These are phyloP conservation scores for Rhodotorula kratochvilovae DNA, from an alignment of 768 basidiomycete genomes.

Conservation along the genomic window DNA sequence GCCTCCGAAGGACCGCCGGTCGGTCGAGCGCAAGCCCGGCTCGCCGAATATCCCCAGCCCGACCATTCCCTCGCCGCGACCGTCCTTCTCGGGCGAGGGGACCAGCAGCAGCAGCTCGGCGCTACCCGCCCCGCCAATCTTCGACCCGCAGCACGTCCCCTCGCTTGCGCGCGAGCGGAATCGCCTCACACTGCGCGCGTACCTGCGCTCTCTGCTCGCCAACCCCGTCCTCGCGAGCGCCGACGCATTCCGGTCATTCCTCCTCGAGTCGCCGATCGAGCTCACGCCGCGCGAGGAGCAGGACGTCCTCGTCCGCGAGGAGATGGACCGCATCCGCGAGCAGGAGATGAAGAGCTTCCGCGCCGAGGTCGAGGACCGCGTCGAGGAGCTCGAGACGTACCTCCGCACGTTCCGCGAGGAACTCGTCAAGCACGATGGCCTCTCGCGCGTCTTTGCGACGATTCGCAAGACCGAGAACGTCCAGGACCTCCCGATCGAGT, in stretches of 20 bases:
- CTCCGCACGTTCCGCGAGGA: conserved; percentile 87
- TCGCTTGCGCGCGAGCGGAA: conserved; percentile 78
- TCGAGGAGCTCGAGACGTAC: conserved; percentile 76
- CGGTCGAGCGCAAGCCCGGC: conserved; percentile 37
- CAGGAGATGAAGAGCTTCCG: conserved; percentile 82
- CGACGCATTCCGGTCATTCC: conserved; percentile 77
- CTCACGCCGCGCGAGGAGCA: conserved; percentile 68
- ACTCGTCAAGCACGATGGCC: conserved; percentile 71
- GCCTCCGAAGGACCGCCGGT: conserved; percentile 74
- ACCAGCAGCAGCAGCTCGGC: not conserved
- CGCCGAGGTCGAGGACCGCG: conserved; percentile 74
- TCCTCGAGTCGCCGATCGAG: conserved; percentile 68
- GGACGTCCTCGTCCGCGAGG: conserved; percentile 73
- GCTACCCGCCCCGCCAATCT: conserved; percentile 17
- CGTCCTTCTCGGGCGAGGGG: conserved; percentile 14
- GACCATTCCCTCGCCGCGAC: conserved; percentile 11
- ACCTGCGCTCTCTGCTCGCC: conserved; percentile 73
- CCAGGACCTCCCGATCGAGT: conserved; percentile 72
- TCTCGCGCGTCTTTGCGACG: conserved; percentile 79
- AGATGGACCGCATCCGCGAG: conserved; percentile 80
- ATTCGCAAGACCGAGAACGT: conserved; percentile 76
- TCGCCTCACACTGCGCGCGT: conserved; percentile 83
- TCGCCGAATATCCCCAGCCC: conserved; percentile 8
- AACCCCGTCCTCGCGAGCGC: conserved; percentile 72
- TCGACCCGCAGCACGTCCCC: conserved; percentile 21